Evolutionary conservation across 2,329 filamentous ascomycete species (phyloP).

Genomic region (Colletotrichum somersetense): DNA sequence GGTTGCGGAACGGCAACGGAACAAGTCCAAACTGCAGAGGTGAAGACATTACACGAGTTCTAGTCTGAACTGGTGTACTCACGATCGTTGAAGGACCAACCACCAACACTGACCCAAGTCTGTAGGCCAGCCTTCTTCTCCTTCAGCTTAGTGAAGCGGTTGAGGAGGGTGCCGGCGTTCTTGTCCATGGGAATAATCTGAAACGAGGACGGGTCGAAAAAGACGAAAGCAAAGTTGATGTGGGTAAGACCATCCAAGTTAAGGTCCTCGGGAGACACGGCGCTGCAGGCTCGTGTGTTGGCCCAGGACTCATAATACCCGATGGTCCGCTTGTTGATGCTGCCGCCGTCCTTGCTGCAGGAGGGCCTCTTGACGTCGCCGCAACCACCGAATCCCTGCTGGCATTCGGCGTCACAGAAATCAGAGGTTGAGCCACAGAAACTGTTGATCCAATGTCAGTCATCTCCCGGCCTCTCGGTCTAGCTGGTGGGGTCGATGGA

Average conservation of each 20-base stretch:
- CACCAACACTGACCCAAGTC: slow-evolving; percentile 56
- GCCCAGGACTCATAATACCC: slow-evolving; percentile 54
- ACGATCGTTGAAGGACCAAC: slow-evolving; percentile 55
- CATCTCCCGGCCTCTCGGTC: too few relatives aligned
- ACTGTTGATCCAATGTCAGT: too few relatives aligned
- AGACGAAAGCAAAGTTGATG: slow-evolving; percentile 56
- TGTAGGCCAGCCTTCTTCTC: slow-evolving; percentile 47
- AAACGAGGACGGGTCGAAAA: slow-evolving; percentile 52
- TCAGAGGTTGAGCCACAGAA: slow-evolving; percentile 18
- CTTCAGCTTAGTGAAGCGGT: slow-evolving; percentile 51
- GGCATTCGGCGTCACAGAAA: slow-evolving; percentile 31
- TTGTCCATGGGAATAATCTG: slow-evolving; percentile 45
- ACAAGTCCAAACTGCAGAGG: too few relatives aligned
- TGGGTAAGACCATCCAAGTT: slow-evolving; percentile 34
- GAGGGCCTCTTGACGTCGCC: slow-evolving; percentile 24
- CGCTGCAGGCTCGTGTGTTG: slow-evolving; percentile 42
- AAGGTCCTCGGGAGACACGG: slow-evolving; percentile 39
- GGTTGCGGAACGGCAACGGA: neutral
- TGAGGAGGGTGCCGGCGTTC: slow-evolving; percentile 42
- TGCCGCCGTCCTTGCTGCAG: slow-evolving; percentile 17
- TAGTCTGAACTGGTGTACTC: slow-evolving; percentile 37
- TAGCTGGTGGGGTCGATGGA: too few relatives aligned
- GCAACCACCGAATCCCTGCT: neutral
- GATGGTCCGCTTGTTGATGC: slow-evolving; percentile 42
- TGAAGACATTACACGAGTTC: neutral